These are phyloP conservation scores for Arachis stenosperma DNA, from an alignment of 306 rosid species.

Conservation along the genomic window DNA sequence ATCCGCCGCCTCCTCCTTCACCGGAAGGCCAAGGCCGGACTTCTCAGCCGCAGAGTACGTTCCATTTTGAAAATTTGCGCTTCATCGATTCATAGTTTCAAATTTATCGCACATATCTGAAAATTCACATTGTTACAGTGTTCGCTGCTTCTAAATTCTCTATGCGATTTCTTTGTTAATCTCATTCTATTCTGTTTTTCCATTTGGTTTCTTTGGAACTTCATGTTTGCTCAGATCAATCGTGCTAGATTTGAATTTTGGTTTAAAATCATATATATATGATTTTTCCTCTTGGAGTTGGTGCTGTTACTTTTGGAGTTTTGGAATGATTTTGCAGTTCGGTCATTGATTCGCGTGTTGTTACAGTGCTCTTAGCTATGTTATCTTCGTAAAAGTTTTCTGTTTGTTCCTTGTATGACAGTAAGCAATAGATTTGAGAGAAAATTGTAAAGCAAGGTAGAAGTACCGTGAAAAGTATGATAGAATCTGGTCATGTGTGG, in stretches of 20 bases:
- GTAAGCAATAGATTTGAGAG: not conserved
- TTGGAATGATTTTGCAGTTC: constrained; percentile 28
- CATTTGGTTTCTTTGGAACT: constrained; percentile 3
- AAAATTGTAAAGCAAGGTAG: not conserved
- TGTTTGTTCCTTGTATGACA: not conserved
- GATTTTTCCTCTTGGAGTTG: not conserved
- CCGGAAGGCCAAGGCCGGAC: constrained; percentile 67
- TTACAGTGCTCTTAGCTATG: constrained; percentile 4
- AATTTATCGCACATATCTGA: constrained; percentile 13
- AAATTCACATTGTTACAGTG: constrained; percentile 11
- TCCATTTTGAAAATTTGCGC: not conserved
- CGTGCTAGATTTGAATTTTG: constrained; percentile 4
- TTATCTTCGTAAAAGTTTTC: not conserved
- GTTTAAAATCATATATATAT: not conserved
- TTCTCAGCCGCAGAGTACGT: constrained; percentile 69
- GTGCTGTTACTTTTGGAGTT: constrained; percentile 26
- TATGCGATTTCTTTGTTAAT: constrained; percentile 11
- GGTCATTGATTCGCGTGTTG: constrained; percentile 27
- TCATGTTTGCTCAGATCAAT: constrained; percentile 6
- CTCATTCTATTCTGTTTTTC: not conserved
- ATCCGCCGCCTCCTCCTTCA: constrained; percentile 79
- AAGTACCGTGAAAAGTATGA: not conserved
- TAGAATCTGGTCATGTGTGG: not conserved
- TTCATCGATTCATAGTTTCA: not conserved
- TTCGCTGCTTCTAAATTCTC: not conserved